Evolutionary conservation across 257 asterid genomes (phyloP).

Genomic region (Paulownia fortunei): DNA sequence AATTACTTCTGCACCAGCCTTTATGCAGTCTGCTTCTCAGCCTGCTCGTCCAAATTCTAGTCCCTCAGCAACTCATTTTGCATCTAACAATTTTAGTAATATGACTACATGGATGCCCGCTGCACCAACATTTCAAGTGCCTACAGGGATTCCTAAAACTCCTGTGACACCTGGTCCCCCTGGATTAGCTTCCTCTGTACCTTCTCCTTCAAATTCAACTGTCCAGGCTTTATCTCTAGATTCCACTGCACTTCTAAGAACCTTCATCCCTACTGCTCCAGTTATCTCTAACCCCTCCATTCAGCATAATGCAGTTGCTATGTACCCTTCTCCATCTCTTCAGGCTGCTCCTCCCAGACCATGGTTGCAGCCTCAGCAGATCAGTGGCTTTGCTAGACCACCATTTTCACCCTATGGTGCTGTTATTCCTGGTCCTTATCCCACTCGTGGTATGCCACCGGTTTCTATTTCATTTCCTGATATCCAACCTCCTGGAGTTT

Average conservation of each 20-base stretch:
- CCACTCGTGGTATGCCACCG: conserved; percentile 52
- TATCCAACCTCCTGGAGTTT: conserved; percentile 86
- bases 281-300: conserved; percentile 51
- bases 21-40: conserved; percentile 54
- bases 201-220: conserved; percentile 51
- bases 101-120: conserved; percentile 53
- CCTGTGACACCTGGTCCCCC: conserved; percentile 63
- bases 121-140: conserved; percentile 63
- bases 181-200: conserved; percentile 59
- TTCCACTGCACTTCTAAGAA: conserved; percentile 47
- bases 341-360: conserved; percentile 66
- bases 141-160: conserved; percentile 55
- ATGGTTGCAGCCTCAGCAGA: conserved; percentile 84
- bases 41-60: conserved; percentile 51
- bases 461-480: conserved; percentile 62
- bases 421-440: conserved; percentile 60
- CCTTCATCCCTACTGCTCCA: conserved; percentile 50
- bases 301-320: conserved; percentile 63
- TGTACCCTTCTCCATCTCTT: conserved; percentile 63
- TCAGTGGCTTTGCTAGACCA: conserved; percentile 67
- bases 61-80: conserved; percentile 47
- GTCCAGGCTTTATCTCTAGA: conserved; percentile 46
- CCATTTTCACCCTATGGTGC: conserved; percentile 74
- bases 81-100: conserved; percentile 48
- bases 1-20: conserved; percentile 49